These are phyloP conservation scores for Collybiopsis confluens DNA, from an alignment of 768 basidiomycete species.

Conservation along the genomic window DNA sequence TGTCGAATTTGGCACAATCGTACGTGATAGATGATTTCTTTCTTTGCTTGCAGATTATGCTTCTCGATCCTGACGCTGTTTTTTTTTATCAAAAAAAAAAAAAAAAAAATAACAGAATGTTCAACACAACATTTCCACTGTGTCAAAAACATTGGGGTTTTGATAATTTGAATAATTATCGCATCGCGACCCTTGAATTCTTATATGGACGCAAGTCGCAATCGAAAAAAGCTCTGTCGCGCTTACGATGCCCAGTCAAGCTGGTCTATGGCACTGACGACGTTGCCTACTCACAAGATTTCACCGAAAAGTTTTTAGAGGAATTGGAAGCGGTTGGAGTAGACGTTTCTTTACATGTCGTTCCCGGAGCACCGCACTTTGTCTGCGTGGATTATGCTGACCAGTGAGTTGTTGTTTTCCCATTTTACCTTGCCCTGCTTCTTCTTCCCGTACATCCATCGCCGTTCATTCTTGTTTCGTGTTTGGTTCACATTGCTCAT, in stretches of 20 bases:
- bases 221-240: conserved; percentile 13
- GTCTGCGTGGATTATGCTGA: conserved; percentile 13
- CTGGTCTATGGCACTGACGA: conserved; percentile 21
- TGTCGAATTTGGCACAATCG: conserved; percentile 2
- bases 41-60: too few relatives aligned
- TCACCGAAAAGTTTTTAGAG: conserved; percentile 13
- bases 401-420: too few relatives aligned
- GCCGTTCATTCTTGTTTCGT: too few relatives aligned
- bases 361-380: conserved; percentile 18
- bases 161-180: conserved; percentile 3
- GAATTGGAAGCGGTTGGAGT: conserved; percentile 18
- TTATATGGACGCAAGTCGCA: conserved; percentile 11
- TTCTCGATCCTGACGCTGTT: too few relatives aligned
- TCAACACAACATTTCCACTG: neutral
- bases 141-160: conserved; percentile 14
- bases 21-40: neutral
- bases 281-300: conserved; percentile 17
- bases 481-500: too few relatives aligned
- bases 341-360: conserved; percentile 10
- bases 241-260: conserved; percentile 18
- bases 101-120: too few relatives aligned
- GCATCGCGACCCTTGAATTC: conserved; percentile 15
- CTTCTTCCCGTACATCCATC: too few relatives aligned
- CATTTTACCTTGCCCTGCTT: too few relatives aligned
- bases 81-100: too few relatives aligned